Base-by-base conservation (phyloP, 2,329 filamentous ascomycete species). In the Cercospora zeina region DNA sequence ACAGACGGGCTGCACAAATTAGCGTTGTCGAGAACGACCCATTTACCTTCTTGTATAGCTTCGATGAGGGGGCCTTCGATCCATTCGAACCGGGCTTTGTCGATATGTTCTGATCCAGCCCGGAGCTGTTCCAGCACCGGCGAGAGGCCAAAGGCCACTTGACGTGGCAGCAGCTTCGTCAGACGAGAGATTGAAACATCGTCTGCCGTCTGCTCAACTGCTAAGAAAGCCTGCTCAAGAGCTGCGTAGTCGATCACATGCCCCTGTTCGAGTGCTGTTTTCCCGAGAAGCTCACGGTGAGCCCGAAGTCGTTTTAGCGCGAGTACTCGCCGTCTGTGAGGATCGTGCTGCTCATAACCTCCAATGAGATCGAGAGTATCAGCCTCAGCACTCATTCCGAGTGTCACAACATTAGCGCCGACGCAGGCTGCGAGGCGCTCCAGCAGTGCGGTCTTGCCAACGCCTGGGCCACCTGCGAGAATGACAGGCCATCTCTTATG, bases 291-390 rank as follows among this genome's bases (percentile, higher is more conserved):
- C 24, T 68, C 53, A 10, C 65, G 31, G 16, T 55, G 45, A 10
- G 34, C 49, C 14, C 64, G 65, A 47, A 71, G 54, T n/a, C 65
- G 37, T 11, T 61, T 60, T 8, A 70, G 51, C 42, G 65, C 63
- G 27, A 67, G 61, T 9, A 64, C 34, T 8, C 36, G 54, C 49
- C 68, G 63, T 59, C 93, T 84, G 56, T 89, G 82, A 21, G 90
- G 87, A 73, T 99, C 95, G 16, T 91, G 87, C 76, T 99, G 95
- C 75, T 99, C 95, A 72, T 96, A 99, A 0, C 95, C 95, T 71
- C 95, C 95, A 61, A 99, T 91, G 60, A 99, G 85, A 76, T 99
- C 95, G 87, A 96, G 96, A 0, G 93, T 93, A 75, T 99, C 95
- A 49, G 96, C 90, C 70, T 99, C 96, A 6, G 93, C 89, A 73